Base-by-base conservation (phyloP, 345 rosid genomes). In the Pistacia vera region DNA sequence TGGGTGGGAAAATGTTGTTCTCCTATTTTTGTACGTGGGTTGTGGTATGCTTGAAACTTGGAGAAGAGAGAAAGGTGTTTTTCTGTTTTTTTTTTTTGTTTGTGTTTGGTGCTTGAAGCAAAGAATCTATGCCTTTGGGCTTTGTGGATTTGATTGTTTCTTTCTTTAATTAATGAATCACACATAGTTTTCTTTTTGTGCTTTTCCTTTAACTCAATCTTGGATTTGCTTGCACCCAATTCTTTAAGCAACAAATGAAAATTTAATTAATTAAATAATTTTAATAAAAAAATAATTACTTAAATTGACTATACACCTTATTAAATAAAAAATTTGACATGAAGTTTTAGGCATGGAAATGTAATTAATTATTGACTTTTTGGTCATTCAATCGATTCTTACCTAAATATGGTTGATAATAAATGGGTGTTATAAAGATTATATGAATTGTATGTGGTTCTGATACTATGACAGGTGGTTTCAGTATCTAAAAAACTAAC, bases 91-190 rank as follows among this genome's bases (percentile, higher is more conserved):
- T 8, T 30, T 33, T n/a, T 60, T 51, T 8, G 38, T n/a, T n/a
- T 33, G 66, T 66, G 74, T 69, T 62, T 57, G 72, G 69, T 76
- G 79, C 83, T 84, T 82, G 75, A 89, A 81, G 92, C 86, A 82
- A 86, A 83, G 90, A 4, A 84, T 81, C 66, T 78, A 28, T 63
- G 70, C 77, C 74, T 77, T 60, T 41, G n/a, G 57, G 57, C 57
- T 54, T 12, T 54, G 17, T 3, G 57, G 57, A 7, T 54, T 54
- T 41, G 46, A 41, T 41, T 41, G 46, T 54, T 54, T 16, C 30
- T 25, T 67, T 0, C 8, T 16, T 16, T 68, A 17, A 67, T 68
- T 49, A 68, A 49, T 68, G 18, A 62, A 30, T 49, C 71, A 33
- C n/a, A 48, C 22, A 48, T 25, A 2, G 11, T 49, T 41, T 65